A percentile compares a stretch with the other conserved stretches of the same genome.
Evolutionary conservation across 495 filamentous ascomycete species (phyloP).

Genomic region (Podospora australis): DNA sequence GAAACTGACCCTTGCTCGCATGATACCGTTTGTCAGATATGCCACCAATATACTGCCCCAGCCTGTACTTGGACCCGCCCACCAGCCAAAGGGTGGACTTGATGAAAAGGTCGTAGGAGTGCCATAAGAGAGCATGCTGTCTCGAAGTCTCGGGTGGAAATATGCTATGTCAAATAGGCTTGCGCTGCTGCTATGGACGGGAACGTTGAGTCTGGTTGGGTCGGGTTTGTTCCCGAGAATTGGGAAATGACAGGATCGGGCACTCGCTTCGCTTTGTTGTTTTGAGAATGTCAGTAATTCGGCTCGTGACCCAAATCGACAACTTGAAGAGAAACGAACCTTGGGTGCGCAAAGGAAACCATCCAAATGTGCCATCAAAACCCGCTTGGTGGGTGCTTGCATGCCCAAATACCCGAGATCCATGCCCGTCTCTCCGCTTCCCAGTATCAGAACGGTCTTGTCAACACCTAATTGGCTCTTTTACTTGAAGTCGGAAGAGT

Average conservation of each 20-base stretch:
- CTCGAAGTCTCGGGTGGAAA: slow-evolving; percentile 36
- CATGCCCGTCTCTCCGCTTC: slow-evolving; percentile 38
- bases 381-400: slow-evolving; percentile 30
- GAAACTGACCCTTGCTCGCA: slow-evolving; percentile 14
- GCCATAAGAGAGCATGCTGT: slow-evolving; percentile 33
- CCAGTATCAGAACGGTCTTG: slow-evolving; percentile 37
- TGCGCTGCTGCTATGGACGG: slow-evolving; percentile 36
- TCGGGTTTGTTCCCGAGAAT: slow-evolving; percentile 22
- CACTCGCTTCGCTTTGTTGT: slow-evolving; percentile 13
- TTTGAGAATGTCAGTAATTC: too few species aligned
- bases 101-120: slow-evolving; percentile 35
- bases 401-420: slow-evolving; percentile 38
- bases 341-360: slow-evolving; percentile 37
- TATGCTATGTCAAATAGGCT: slow-evolving; percentile 45
- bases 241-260: slow-evolving; percentile 26
- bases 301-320: not conserved
- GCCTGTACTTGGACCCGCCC: slow-evolving; percentile 32
- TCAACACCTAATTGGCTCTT: slow-evolving; percentile 30
- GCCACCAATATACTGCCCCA: slow-evolving; percentile 36
- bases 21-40: slow-evolving; percentile 22
- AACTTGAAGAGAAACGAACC: slow-evolving; percentile 6
- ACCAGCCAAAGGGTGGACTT: slow-evolving; percentile 33
- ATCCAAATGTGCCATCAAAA: slow-evolving; percentile 36
- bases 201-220: slow-evolving; percentile 29
- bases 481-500: slow-evolving; percentile 39